These are phyloP conservation scores for Wilhelminamyces savonicus DNA, from an alignment of 805 yeast species.

Conservation along the genomic window DNA sequence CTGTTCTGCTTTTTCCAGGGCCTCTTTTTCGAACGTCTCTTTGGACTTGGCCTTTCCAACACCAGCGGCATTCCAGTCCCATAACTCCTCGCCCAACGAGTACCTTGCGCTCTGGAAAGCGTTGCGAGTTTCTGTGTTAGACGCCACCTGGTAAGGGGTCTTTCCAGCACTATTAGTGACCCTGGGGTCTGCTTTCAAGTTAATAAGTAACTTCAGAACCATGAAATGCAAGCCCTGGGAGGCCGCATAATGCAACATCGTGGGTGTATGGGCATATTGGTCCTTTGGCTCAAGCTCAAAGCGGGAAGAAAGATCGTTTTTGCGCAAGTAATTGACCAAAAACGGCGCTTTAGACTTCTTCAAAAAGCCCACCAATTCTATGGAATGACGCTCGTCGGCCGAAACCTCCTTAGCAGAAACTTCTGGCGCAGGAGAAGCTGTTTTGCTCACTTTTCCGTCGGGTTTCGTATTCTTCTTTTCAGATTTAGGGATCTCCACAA, in stretches of 20 bases:
- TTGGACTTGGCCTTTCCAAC: conserved; percentile 56
- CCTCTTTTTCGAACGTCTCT: conserved; percentile 47
- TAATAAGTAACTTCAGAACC: conserved; percentile 55
- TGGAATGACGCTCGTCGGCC: conserved; percentile 42
- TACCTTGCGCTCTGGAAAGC: conserved; percentile 66
- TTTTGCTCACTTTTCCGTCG: conserved; percentile 11
- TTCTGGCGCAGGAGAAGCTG: conserved; percentile 7
- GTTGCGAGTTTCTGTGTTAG: conserved; percentile 37
- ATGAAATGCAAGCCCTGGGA: conserved; percentile 60
- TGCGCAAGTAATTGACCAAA: conserved; percentile 53
- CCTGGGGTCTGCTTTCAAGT: conserved; percentile 67
- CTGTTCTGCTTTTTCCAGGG: conserved; percentile 27
- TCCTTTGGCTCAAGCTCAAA: conserved; percentile 49
- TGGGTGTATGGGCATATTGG: conserved; percentile 55
- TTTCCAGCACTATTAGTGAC: conserved; percentile 46
- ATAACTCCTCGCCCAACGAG: conserved; percentile 59
- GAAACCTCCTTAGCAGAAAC: neutral
- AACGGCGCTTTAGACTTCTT: conserved; percentile 77
- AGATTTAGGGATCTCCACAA: conserved; percentile 46
- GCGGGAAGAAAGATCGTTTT: conserved; percentile 49
- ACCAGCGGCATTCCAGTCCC: conserved; percentile 65
- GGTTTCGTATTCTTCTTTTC: conserved; percentile 7
- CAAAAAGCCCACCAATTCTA: conserved; percentile 51
- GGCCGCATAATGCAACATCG: conserved; percentile 74
- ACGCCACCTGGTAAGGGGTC: conserved; percentile 64